phyloP scores from a whole-genome alignment of 495 filamentous ascomycete genomes.

The Xylaria bambusicola region DNA sequence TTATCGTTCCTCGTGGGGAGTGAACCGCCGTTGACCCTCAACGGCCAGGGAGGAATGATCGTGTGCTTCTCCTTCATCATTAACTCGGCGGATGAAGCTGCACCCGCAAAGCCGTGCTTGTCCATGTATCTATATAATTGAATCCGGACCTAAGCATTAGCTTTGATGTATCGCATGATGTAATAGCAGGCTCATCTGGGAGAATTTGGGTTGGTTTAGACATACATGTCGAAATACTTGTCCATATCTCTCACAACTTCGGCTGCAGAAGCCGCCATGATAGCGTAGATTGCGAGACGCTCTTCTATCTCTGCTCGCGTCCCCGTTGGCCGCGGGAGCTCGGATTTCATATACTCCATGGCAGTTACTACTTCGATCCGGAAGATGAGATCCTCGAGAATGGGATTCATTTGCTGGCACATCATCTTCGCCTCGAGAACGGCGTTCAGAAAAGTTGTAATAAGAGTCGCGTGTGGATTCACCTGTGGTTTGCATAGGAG shows the following conservation, averaged over 20 bases:
- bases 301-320: neutral
- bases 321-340: neutral
- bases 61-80: slow-evolving; percentile 36
- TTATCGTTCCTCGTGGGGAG: slow-evolving; percentile 28
- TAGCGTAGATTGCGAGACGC: neutral
- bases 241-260: slow-evolving; percentile 10
- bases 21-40: slow-evolving; percentile 24
- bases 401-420: neutral
- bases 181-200: neutral
- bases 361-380: neutral
- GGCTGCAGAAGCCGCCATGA: slow-evolving; percentile 19
- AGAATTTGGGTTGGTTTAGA: neutral
- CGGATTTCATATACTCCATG: neutral
- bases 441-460: neutral
- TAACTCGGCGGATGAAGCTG: slow-evolving; percentile 12
- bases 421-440: neutral
- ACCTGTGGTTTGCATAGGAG: neutral
- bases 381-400: neutral
- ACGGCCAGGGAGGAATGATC: slow-evolving; percentile 42
- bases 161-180: neutral
- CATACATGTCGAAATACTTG: slow-evolving; percentile 8
- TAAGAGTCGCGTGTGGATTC: slow-evolving; percentile 5
- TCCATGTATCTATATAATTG: neutral
- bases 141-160: neutral
- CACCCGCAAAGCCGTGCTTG: neutral